Conservation (phyloP, 2,329 filamentous ascomycete species). For the Verticillium tricorpus region DNA sequence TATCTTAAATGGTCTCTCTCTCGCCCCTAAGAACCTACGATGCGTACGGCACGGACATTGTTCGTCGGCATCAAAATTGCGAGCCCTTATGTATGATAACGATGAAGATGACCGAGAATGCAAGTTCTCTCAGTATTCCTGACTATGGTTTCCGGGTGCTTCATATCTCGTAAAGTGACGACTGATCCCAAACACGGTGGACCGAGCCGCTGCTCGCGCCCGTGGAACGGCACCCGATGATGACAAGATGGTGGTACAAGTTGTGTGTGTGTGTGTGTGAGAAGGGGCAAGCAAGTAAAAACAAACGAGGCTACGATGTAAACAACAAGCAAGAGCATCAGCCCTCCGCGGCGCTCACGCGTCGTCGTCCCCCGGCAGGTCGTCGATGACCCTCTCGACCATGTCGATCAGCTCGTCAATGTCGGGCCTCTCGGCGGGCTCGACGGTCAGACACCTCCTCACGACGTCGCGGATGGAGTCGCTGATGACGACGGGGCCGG, state of each 20-base stretch:
- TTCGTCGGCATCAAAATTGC: not conserved
- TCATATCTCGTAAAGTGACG: not conserved
- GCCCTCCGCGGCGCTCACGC: not conserved
- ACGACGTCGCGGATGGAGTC: constrained; percentile 85
- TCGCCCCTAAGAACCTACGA: not conserved
- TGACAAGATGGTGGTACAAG: not conserved
- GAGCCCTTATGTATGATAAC: not conserved
- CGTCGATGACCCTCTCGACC: constrained; percentile 68
- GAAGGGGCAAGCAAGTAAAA: not conserved
- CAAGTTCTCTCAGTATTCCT: not conserved
- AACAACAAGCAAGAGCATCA: too few species aligned
- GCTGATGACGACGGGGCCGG: constrained; percentile 52
- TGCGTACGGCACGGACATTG: not conserved
- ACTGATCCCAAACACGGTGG: not conserved
- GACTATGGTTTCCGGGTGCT: not conserved
- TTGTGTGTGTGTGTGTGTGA: not conserved
- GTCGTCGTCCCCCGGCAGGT: constrained; percentile 56
- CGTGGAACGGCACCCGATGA: not conserved
- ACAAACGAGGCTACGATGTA: not conserved
- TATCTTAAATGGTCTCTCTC: not conserved
- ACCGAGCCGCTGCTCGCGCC: not conserved
- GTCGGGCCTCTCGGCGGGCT: constrained; percentile 82
- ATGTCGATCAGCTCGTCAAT: constrained; percentile 77
- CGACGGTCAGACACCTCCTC: constrained; percentile 77
- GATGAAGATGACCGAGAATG: not conserved